Evolutionary conservation across 495 filamentous ascomycete genomes (phyloP).

Genomic region (Haplographium delicatum): DNA sequence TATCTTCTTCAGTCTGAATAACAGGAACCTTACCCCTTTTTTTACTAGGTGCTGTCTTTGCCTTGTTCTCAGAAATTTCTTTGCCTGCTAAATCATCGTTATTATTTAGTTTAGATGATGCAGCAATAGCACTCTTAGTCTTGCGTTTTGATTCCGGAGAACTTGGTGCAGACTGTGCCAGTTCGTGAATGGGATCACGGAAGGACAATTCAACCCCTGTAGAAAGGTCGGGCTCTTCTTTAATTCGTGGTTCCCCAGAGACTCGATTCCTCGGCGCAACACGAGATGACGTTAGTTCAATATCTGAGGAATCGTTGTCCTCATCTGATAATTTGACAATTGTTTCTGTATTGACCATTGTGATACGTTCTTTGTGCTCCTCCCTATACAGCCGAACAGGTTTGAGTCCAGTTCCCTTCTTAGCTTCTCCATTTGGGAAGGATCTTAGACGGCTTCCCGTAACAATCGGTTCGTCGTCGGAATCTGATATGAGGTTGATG

Average conservation of each 20-base stretch:
- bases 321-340: constrained; percentile 18
- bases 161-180: not conserved
- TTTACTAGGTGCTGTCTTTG: constrained; percentile 27
- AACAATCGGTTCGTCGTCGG: constrained; percentile 9
- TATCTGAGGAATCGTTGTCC: constrained; percentile 8
- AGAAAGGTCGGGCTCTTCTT: constrained; percentile 1
- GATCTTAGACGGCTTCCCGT: not conserved
- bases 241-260: constrained; percentile 6
- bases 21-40: constrained; percentile 26
- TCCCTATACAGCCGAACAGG: constrained; percentile 49
- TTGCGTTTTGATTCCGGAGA: not conserved
- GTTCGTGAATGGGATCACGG: not conserved
- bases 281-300: constrained; percentile 8
- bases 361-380: constrained; percentile 46
- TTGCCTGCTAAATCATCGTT: not conserved
- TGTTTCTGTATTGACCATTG: constrained; percentile 47
- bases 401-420: constrained; percentile 22
- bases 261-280: constrained; percentile 19
- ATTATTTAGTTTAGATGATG: not conserved
- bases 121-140: not conserved
- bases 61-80: constrained; percentile 13
- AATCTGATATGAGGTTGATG: constrained; percentile 17
- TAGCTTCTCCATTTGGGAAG: constrained; percentile 5
- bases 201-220: not conserved
- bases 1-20: constrained; percentile 37